Conservation (phyloP, 495 filamentous ascomycete species). For the Trichoderma virens region DNA sequence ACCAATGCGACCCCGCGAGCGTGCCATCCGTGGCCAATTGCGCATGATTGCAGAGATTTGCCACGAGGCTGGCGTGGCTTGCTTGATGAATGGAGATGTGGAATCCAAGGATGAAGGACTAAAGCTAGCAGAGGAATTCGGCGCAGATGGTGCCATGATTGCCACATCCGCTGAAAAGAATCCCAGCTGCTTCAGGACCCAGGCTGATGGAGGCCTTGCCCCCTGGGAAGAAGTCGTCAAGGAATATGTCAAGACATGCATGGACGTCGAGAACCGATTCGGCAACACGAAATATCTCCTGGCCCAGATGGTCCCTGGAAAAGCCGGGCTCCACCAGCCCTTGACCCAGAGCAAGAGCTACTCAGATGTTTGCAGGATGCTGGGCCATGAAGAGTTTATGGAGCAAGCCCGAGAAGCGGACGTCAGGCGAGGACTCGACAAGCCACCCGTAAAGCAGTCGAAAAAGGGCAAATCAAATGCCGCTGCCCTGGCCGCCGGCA, state of each 20-base stretch:
- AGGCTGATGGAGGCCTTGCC: constrained; percentile 54
- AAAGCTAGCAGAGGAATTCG: constrained; percentile 61
- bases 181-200: constrained; percentile 66
- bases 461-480: constrained; percentile 32
- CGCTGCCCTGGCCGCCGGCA: constrained; percentile 31
- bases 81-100: constrained; percentile 93
- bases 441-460: constrained; percentile 35
- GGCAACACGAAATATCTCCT: constrained; percentile 89
- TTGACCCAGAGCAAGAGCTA: constrained; percentile 58
- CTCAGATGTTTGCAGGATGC: constrained; percentile 48
- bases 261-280: constrained; percentile 76
- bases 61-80: constrained; percentile 73
- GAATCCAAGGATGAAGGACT: constrained; percentile 58
- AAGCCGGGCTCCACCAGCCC: constrained; percentile 47
- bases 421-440: constrained; percentile 43
- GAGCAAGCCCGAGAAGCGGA: constrained; percentile 56
- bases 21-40: constrained; percentile 79
- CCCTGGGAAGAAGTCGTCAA: constrained; percentile 69
- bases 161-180: constrained; percentile 86
- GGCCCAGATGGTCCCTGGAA: constrained; percentile 78
- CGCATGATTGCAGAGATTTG: constrained; percentile 72
- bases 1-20: constrained; percentile 84
- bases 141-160: constrained; percentile 94
- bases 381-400: constrained; percentile 54
- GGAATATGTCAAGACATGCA: constrained; percentile 59